Evolutionary conservation across 805 yeast species (phyloP).

Genomic region (Saccharomyces jurei): DNA sequence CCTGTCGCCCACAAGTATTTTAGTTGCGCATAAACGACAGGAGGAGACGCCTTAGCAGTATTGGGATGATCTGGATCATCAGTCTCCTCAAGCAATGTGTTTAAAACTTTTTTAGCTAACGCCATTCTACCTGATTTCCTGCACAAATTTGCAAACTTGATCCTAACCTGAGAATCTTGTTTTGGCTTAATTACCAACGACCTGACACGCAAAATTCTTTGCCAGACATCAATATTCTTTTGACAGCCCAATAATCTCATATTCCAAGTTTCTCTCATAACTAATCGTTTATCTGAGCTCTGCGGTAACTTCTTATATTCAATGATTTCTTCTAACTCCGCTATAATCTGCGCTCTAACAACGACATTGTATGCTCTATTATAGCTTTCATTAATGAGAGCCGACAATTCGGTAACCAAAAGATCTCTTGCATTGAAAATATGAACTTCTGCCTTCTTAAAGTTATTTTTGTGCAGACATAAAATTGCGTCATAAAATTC

Average conservation of each 20-base stretch:
- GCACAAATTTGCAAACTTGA: constrained; percentile 92
- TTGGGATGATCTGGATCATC: constrained; percentile 43
- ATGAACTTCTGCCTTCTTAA: constrained; percentile 69
- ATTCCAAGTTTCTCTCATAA: constrained; percentile 89
- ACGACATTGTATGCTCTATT: constrained; percentile 95
- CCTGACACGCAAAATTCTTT: constrained; percentile 84
- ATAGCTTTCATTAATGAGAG: constrained; percentile 89
- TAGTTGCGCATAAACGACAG: constrained; percentile 92
- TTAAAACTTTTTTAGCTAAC: constrained; percentile 85
- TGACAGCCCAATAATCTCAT: constrained; percentile 89
- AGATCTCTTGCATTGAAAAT: constrained; percentile 81
- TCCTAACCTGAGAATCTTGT: constrained; percentile 97
- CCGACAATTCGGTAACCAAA: constrained; percentile 86
- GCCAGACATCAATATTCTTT: constrained; percentile 98
- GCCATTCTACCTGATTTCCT: constrained; percentile 89
- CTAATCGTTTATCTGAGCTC: constrained; percentile 67
- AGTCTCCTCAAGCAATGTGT: constrained; percentile 68
- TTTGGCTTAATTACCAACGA: constrained; percentile 90
- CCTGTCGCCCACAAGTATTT: constrained; percentile 97
- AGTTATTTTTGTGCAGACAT: constrained; percentile 77
- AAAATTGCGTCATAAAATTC: constrained; percentile 91
- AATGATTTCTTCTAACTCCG: constrained; percentile 92
- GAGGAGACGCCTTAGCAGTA: constrained; percentile 85
- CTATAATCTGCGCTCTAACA: constrained; percentile 93
- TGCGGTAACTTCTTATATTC: constrained; percentile 79